phyloP scores from a whole-genome alignment of 2,329 filamentous ascomycete genomes.

The Diaporthe sp. region DNA sequence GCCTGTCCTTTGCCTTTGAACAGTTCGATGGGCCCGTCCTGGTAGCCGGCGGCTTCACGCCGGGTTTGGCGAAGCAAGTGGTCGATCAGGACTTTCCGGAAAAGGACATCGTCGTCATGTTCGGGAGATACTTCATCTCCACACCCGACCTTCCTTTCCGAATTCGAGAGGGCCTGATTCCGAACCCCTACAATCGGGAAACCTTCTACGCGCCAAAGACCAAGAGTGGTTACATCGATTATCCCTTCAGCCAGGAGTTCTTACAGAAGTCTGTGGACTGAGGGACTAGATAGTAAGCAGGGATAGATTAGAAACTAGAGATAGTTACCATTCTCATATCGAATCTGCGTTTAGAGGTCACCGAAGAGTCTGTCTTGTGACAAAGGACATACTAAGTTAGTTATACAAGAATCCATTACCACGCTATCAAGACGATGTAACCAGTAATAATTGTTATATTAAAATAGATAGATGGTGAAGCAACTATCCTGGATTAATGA shows the following conservation, averaged over 20 bases:
- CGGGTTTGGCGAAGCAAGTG: conserved; percentile 9
- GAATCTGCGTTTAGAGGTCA: not conserved
- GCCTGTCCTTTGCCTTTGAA: conserved; percentile 19
- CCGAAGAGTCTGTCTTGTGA: not conserved
- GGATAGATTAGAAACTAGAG: not conserved
- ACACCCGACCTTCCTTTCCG: conserved; percentile 61
- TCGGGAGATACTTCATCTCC: conserved; percentile 58
- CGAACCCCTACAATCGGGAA: not conserved
- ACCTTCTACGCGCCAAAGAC: conserved; percentile 8
- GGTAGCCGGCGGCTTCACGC: conserved; percentile 19
- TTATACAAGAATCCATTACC: no score
- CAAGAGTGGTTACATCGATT: conserved; percentile 8
- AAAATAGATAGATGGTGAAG: no score
- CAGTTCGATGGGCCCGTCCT: conserved; percentile 23
- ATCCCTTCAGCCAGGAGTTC: conserved; percentile 10
- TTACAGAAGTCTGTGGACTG: not conserved
- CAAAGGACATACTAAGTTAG: no score
- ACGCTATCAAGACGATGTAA: no score
- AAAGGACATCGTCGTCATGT: conserved; percentile 41
- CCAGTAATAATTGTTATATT: no score
- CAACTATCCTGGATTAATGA: no score
- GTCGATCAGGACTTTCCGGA: conserved; percentile 23
- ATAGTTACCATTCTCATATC: not conserved
- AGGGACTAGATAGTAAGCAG: no score
- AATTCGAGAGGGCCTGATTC: conserved; percentile 42